Base-by-base conservation (phyloP, 2,329 filamentous ascomycete genomes). In the Sphaerostilbella broomeana region DNA sequence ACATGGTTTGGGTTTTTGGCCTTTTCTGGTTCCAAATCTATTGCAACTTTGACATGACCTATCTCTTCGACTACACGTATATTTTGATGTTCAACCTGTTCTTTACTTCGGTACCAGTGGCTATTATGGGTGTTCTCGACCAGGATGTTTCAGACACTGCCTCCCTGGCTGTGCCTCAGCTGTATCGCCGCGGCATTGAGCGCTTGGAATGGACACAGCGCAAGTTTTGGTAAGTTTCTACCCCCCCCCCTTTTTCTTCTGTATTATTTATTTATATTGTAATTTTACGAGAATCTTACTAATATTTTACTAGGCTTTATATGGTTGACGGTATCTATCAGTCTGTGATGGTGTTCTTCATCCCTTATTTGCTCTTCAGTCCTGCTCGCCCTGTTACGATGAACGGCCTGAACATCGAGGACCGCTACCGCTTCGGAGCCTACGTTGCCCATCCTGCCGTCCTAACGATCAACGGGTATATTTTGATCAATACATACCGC, bases 21-120 rank as follows among this genome's bases (percentile, higher is more conserved):
- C 84, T 98, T 43, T 95, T 97, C 73, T 97, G 90, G 90, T 98
- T 86, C 64, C 88, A 94, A 59, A 86, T 95, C 39, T 98, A 84
- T 64, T 87, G 85, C 70, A 84, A 94, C 64, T 95, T 94, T 61
- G 92, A 98, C 67, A 88, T 90, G 62, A 90, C 90, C 31, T 97
- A 95, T 59, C 79, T 95, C 38, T 95, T 94, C 67, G 92, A 98
- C 62, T 95, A 95, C 69, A 94, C 87, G 26, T 98, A 97, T 65
- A 95, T 98, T 54, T 73, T 97, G 47, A 75, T 97, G 58, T 95
- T 94, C 73, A 97, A 97, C 67, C 70, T 98, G 60, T 85, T 89
- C 42, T 98, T 98, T 64, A 98, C 92, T 5, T 98, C 92, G 12
- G 65, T 98, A 15, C 88, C 92, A 3, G 86, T 97, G 45, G 89